phyloP scores from a whole-genome alignment of 2,329 filamentous ascomycete genomes.

The Chaetothyriales sp. region DNA sequence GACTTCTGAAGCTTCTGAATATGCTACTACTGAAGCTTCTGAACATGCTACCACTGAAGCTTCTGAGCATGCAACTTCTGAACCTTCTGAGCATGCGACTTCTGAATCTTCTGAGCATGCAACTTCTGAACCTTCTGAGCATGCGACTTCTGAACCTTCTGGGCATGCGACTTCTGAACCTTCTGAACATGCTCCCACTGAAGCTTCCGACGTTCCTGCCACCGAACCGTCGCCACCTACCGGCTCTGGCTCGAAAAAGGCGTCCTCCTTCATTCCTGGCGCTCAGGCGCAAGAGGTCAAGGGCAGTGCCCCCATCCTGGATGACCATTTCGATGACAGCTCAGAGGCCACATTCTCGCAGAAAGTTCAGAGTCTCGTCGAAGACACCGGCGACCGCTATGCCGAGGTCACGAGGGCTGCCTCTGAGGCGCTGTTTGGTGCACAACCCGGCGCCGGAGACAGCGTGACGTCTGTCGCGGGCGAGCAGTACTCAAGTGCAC shows the following conservation, averaged over 20 bases:
- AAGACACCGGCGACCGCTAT: constrained; percentile 39
- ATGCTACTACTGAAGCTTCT: too few species aligned
- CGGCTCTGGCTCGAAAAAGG: constrained; percentile 4
- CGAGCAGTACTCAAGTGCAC: constrained; percentile 43
- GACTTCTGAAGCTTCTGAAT: too few species aligned
- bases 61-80: not conserved
- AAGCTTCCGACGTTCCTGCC: not conserved
- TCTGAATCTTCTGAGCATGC: constrained; percentile 5
- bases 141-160: constrained; percentile 3
- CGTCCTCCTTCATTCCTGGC: constrained; percentile 9
- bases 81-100: constrained; percentile 7
- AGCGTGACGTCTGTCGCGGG: constrained; percentile 40
- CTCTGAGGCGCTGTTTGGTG: constrained; percentile 40
- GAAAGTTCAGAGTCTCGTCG: constrained; percentile 38
- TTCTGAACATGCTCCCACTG: constrained; percentile 1
- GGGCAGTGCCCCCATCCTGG: constrained; percentile 32
- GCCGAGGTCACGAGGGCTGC: constrained; percentile 40
- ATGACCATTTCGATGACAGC: constrained; percentile 38
- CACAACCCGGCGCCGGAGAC: constrained; percentile 34
- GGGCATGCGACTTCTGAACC: constrained; percentile 6
- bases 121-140: not conserved
- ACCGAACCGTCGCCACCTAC: not conserved
- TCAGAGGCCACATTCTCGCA: constrained; percentile 36
- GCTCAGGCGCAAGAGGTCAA: constrained; percentile 39
- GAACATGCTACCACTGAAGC: not conserved